Evolutionary conservation across 2,329 filamentous ascomycete genomes (phyloP).

Genomic region (Hirsutella minnesotensis): DNA sequence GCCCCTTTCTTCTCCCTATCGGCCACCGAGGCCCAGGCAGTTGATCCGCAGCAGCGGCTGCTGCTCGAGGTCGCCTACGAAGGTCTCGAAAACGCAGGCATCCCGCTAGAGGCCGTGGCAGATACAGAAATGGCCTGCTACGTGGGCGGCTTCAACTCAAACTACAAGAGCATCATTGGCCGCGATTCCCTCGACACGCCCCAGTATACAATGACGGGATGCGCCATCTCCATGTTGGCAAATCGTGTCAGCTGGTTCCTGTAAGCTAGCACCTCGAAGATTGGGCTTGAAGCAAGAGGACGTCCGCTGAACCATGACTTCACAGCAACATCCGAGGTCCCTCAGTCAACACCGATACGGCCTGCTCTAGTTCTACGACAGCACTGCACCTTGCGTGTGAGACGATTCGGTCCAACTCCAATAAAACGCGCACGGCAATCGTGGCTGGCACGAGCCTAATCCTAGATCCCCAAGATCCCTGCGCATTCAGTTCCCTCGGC

Average conservation of each 20-base stretch:
- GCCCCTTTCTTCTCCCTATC: conserved; percentile 1
- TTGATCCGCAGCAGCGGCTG: neutral
- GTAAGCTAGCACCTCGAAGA: neutral
- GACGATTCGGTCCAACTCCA: neutral
- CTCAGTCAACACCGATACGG: neutral
- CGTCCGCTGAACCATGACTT: neutral
- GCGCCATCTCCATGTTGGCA: neutral
- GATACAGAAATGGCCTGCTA: neutral
- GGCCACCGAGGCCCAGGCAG: neutral
- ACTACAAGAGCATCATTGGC: neutral
- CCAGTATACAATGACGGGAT: neutral
- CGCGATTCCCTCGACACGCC: neutral
- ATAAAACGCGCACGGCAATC: neutral
- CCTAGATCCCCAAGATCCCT: neutral
- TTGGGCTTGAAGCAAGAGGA: neutral
- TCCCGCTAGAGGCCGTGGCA: neutral
- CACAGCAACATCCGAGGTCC: neutral
- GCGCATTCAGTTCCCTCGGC: neutral
- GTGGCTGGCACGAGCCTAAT: neutral
- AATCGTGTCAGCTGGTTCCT: conserved; percentile 1
- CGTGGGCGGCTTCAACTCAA: neutral
- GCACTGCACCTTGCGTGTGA: conserved; percentile 1
- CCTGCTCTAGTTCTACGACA: neutral
- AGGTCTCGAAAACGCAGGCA: neutral
- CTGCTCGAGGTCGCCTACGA: conserved; percentile 1